Conservation (phyloP, 2,329 filamentous ascomycete genomes). For the Dactylellina cionopaga region DNA sequence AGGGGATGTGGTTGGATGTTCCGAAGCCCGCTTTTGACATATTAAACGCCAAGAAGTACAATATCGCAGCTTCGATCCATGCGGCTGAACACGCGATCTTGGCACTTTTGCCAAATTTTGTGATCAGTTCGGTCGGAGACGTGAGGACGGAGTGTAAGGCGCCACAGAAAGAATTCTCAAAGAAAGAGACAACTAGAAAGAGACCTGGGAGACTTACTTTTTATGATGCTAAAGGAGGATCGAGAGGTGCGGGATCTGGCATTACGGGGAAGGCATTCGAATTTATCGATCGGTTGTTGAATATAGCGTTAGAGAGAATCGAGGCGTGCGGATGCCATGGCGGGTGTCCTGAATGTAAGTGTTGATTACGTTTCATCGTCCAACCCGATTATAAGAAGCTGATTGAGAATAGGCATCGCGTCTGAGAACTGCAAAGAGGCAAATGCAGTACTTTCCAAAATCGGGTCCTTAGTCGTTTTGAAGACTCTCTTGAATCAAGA, state of each 20-base stretch:
- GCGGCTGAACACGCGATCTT: constrained; percentile 91
- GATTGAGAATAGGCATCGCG: constrained; percentile 36
- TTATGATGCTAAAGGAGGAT: constrained; percentile 92
- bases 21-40: constrained; percentile 82
- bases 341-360: constrained; percentile 91
- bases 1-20: constrained; percentile 96
- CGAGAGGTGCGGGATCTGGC: constrained; percentile 73
- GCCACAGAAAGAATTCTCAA: constrained; percentile 84
- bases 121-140: constrained; percentile 88
- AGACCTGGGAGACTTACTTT: constrained; percentile 89
- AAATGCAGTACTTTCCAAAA: constrained; percentile 49
- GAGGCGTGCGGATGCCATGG: constrained; percentile 78
- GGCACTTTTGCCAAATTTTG: constrained; percentile 86
- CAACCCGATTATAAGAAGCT: constrained; percentile 5
- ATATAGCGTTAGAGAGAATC: constrained; percentile 75
- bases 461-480: constrained; percentile 66
- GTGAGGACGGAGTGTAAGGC: constrained; percentile 95
- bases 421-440: constrained; percentile 44
- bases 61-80: constrained; percentile 89
- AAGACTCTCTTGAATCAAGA: constrained; percentile 78
- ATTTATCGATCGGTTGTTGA: constrained; percentile 74
- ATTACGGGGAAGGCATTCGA: constrained; percentile 95
- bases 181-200: constrained; percentile 75
- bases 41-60: constrained; percentile 75
- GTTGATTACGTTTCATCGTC: constrained; percentile 58